phyloP scores from a whole-genome alignment of 2,329 filamentous ascomycete genomes.

The Pyricularia grisea region DNA sequence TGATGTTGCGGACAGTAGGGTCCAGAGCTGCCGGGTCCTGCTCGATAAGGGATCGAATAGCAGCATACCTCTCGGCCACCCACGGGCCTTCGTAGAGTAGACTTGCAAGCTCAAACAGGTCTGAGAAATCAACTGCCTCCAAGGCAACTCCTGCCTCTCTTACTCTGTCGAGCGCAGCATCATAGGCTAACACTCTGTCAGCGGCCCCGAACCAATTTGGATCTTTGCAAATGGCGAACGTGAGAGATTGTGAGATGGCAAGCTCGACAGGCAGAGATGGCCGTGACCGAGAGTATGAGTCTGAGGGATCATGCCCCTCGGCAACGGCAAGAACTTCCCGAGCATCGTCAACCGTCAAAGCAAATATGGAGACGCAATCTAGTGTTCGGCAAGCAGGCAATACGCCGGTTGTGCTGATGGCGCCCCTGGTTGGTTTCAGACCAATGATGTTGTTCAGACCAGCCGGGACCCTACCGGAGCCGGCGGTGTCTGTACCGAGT shows the following conservation, averaged over 20 bases:
- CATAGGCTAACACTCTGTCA: slow-evolving; percentile 29
- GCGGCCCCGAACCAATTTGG: slow-evolving; percentile 24
- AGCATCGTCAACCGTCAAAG: slow-evolving; percentile 35
- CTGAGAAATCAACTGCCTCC: slow-evolving; percentile 33
- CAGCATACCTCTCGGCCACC: slow-evolving; percentile 46
- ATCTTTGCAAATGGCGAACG: slow-evolving; percentile 26
- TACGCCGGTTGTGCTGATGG: slow-evolving; percentile 35
- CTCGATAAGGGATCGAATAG: slow-evolving; percentile 36
- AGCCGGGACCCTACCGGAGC: slow-evolving; percentile 41
- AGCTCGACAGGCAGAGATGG: neutral
- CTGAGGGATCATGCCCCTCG: neutral
- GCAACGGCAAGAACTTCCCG: slow-evolving; percentile 5
- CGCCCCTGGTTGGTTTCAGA: slow-evolving; percentile 39
- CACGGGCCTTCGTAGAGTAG: slow-evolving; percentile 49
- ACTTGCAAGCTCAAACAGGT: slow-evolving; percentile 40
- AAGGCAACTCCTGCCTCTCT: slow-evolving; percentile 28
- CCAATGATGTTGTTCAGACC: slow-evolving; percentile 45
- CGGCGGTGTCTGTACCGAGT: slow-evolving; percentile 47
- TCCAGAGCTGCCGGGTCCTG: slow-evolving; percentile 21
- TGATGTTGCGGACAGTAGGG: slow-evolving; percentile 23
- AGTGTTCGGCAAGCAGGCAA: slow-evolving; percentile 42
- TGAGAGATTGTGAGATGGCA: neutral
- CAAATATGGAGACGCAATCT: slow-evolving; percentile 41
- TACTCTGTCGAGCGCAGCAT: slow-evolving; percentile 27
- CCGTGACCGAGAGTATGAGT: neutral